Evolutionary conservation across 2,329 filamentous ascomycete species (phyloP).

Genomic region (Thelonectria blattea): DNA sequence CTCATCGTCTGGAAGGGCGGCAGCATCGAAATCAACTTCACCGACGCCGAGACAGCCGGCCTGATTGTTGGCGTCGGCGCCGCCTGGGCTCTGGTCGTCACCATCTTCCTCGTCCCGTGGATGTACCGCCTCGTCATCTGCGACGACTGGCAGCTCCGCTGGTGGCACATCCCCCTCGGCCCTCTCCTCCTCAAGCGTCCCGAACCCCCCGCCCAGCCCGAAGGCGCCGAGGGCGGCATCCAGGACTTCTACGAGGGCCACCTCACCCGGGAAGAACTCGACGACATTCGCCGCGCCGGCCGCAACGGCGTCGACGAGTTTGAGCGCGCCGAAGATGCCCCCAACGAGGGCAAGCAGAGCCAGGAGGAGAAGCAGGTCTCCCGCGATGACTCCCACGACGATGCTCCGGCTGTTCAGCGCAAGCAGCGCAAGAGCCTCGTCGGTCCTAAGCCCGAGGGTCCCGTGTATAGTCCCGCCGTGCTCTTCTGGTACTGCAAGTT

Average conservation of each 20-base stretch:
- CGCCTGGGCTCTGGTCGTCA: slow-evolving; percentile 54
- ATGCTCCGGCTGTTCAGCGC: slow-evolving; percentile 11
- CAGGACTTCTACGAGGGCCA: slow-evolving; percentile 64
- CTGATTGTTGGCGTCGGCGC: slow-evolving; percentile 61
- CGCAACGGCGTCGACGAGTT: slow-evolving; percentile 30
- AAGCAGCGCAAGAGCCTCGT: slow-evolving; percentile 30
- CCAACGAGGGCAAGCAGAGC: slow-evolving; percentile 6
- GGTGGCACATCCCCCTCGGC: slow-evolving; percentile 60
- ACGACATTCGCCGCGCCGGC: slow-evolving; percentile 45
- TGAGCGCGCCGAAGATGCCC: slow-evolving; percentile 26
- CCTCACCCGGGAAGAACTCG: slow-evolving; percentile 58
- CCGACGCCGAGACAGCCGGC: slow-evolving; percentile 53
- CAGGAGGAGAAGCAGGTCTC: slow-evolving; percentile 30
- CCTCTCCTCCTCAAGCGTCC: slow-evolving; percentile 57
- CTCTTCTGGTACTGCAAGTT: slow-evolving; percentile 38
- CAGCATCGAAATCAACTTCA: slow-evolving; percentile 47
- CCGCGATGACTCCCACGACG: slow-evolving; percentile 1
- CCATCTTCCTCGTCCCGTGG: slow-evolving; percentile 64
- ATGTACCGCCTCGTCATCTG: slow-evolving; percentile 63
- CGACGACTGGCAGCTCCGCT: slow-evolving; percentile 66
- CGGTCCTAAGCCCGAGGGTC: slow-evolving; percentile 30
- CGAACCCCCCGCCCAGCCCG: slow-evolving; percentile 61
- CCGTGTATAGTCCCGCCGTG: slow-evolving; percentile 13
- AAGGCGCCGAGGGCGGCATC: slow-evolving; percentile 65
- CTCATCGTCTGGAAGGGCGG: slow-evolving; percentile 66